Evolutionary conservation across 2,329 filamentous ascomycete genomes (phyloP).

Genomic region (Talaromyces sp.): DNA sequence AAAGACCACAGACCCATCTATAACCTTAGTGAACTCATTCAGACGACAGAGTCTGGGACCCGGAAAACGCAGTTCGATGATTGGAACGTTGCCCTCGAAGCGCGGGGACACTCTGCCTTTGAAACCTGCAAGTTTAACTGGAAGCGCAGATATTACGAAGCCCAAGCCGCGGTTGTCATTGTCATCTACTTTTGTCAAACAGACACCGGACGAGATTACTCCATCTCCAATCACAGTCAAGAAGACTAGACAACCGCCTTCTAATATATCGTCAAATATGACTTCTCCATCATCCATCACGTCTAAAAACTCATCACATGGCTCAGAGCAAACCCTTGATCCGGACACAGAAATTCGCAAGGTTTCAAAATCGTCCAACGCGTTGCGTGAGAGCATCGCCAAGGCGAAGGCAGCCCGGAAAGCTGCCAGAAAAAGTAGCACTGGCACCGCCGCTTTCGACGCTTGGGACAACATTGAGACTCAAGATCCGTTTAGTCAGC

Average conservation of each 20-base stretch:
- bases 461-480: conserved; percentile 49
- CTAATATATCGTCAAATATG: conserved; percentile 28
- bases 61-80: conserved; percentile 16
- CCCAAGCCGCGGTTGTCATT: conserved; percentile 54
- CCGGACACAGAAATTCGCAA: conserved; percentile 40
- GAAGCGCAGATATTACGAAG: conserved; percentile 48
- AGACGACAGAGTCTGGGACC: conserved; percentile 23
- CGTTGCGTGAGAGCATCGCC: conserved; percentile 85
- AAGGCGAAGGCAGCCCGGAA: conserved; percentile 82
- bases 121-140: conserved; percentile 29
- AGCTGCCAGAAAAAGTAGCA: conserved; percentile 41
- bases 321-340: conserved; percentile 30
- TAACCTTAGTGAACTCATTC: conserved; percentile 25
- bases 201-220: conserved; percentile 40
- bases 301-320: conserved; percentile 31
- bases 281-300: conserved; percentile 31
- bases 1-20: conserved; percentile 23
- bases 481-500: conserved; percentile 57
- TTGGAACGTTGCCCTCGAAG: conserved; percentile 17
- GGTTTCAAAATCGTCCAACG: conserved; percentile 67
- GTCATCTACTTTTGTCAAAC: conserved; percentile 55
- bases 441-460: conserved; percentile 22
- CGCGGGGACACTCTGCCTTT: conserved; percentile 20
- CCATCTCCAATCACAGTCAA: conserved; percentile 39
- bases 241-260: conserved; percentile 36